Base-by-base conservation (phyloP, 768 basidiomycete species). In the Pisolithus microcarpus region DNA sequence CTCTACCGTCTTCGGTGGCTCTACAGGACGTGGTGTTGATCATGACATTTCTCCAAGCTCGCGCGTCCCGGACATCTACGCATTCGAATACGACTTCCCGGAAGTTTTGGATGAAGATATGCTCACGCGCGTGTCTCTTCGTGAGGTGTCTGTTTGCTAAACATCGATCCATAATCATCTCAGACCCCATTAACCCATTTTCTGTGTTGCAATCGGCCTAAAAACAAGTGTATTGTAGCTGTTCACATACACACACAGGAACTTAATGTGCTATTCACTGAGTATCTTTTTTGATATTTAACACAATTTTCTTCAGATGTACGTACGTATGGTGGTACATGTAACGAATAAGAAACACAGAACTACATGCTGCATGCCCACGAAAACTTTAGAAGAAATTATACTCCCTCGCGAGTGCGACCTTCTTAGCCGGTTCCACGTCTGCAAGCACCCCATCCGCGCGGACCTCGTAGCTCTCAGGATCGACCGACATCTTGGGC, bases 401-500 rank as follows among this genome's bases (percentile, higher is more conserved):
- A 63, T 95, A 92, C 45, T 69, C 74, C 61, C 75, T 80, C 13
- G 78, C 78, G 11, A 97, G 71, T 5, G 91, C 82, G 43, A 93
- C 67, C 13, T 59, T 73, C 52, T 70, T 73, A 24, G 93, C 91
- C 11, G 92, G 85, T 51, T 72, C 80, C 0, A 94, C 78, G 60
- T 91, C 90, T 62, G 77, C 78, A 48, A 90, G 67, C 21, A 76
- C 80, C 4, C 84, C 92, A 65, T 95, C 87, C 8, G 89, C 91
- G 0, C 26, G 26, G 4, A 98, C 96, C 39, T 86, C 86, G 61
- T 93, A 97, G 43, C 72, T 87, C 71, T 98, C 95, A 1, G 96
- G 86, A 63, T 99, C 92, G 34, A 99, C 94, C 44, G 53, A 73
- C 82, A 99, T 91, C 65, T 74, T 75, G 2, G 96, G 96, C 55